Percentiles rank a stretch among this genome's conserved stretches.
phyloP scores from a whole-genome alignment of 192 early-diverging fungal species.

The Backusella westeae region DNA sequence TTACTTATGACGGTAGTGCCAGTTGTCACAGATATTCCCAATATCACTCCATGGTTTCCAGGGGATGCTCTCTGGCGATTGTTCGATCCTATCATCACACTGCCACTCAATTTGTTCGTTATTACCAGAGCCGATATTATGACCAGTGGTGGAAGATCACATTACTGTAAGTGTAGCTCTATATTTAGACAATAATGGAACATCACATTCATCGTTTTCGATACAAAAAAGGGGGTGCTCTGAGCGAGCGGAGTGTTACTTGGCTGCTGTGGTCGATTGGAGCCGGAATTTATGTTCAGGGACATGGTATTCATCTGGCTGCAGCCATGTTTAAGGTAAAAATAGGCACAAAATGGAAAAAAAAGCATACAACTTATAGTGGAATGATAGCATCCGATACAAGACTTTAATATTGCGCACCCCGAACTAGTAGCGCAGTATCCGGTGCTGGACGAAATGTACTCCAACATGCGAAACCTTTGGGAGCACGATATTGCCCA shows the following conservation, averaged over 20 bases:
- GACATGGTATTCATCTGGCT: slow-evolving; percentile 34
- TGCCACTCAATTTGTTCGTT: slow-evolving; percentile 33
- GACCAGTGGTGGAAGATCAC: slow-evolving; percentile 17
- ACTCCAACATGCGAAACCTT: slow-evolving; percentile 46
- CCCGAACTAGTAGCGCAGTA: slow-evolving; percentile 35
- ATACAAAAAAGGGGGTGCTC: slow-evolving; percentile 18
- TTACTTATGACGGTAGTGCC: slow-evolving; percentile 31
- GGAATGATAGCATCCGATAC: slow-evolving; percentile 28
- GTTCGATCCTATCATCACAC: slow-evolving; percentile 35
- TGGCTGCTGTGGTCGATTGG: slow-evolving; percentile 32
- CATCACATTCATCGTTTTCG: neutral
- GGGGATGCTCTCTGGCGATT: slow-evolving; percentile 35
- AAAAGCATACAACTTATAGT: neutral
- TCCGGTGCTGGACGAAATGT: slow-evolving; percentile 37
- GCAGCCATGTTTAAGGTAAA: slow-evolving; percentile 37
- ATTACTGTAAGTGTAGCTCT: slow-evolving; percentile 24
- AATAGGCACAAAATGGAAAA: neutral
- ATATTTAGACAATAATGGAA: neutral
- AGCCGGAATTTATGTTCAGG: slow-evolving; percentile 36
- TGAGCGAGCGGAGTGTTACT: slow-evolving; percentile 27
- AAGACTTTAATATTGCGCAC: slow-evolving; percentile 31
- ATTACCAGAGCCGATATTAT: slow-evolving; percentile 29
- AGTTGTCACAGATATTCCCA: slow-evolving; percentile 21
- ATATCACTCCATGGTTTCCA: slow-evolving; percentile 31
- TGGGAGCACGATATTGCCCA: slow-evolving; percentile 52